Percentiles rank a stretch among this genome's conserved stretches.
Conservation (phyloP, 306 rosid genomes). For the Sophora flavescens region DNA sequence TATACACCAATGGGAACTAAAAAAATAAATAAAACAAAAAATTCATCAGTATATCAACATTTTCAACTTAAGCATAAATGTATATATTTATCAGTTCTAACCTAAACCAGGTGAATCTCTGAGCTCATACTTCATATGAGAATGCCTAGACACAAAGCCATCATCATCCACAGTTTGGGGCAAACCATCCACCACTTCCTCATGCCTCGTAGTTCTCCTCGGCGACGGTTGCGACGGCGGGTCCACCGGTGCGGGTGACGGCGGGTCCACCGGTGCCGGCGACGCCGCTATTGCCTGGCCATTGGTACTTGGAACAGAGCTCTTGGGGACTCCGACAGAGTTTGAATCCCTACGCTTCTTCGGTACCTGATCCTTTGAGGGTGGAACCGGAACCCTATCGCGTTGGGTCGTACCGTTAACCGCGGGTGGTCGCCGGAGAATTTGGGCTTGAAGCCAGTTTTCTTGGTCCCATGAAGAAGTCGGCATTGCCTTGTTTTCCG, state of each 20-base stretch:
- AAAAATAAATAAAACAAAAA: neutral
- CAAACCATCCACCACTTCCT: constrained; percentile 73
- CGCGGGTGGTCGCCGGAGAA: constrained; percentile 69
- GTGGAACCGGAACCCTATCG: constrained; percentile 37
- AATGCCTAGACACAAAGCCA: constrained; percentile 67
- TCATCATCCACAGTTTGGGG: constrained; percentile 72
- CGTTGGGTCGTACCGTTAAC: constrained; percentile 57
- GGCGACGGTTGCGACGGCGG: constrained; percentile 56
- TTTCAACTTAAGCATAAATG: neutral
- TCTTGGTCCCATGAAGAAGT: constrained; percentile 96
- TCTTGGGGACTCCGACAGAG: constrained; percentile 70
- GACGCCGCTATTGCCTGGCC: constrained; percentile 37
- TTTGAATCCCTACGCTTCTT: constrained; percentile 82
- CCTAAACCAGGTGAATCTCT: constrained; percentile 96
- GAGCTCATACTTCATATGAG: constrained; percentile 88
- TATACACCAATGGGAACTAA: constrained; percentile 90
- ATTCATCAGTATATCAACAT: constrained; percentile 32
- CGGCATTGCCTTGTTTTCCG: constrained; percentile 66
- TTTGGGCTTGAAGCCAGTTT: constrained; percentile 89
- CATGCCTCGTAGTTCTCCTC: constrained; percentile 61
- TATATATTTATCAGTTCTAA: constrained; percentile 38
- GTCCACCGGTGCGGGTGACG: no score
- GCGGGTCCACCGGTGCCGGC: constrained; percentile 41
- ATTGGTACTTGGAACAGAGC: constrained; percentile 40
- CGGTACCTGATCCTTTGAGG: constrained; percentile 44